A percentile compares a stretch with the other conserved stretches of the same genome.
phyloP scores from a whole-genome alignment of 148 eudicot species.

The Cornus suecica region DNA sequence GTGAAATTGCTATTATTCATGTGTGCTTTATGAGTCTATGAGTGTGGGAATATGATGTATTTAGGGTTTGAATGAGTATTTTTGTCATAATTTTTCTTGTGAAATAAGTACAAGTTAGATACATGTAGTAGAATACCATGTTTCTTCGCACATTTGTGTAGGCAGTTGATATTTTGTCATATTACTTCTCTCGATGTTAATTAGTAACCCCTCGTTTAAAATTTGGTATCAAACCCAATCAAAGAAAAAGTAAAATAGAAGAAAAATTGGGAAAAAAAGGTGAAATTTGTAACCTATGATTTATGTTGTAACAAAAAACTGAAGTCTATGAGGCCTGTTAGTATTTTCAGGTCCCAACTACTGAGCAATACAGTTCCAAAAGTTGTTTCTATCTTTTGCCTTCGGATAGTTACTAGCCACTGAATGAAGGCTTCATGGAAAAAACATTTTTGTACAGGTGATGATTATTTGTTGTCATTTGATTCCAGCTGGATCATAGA shows the following conservation, averaged over 20 bases:
- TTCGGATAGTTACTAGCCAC: too few species aligned
- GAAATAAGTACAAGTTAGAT: not conserved
- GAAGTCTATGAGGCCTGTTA: not conserved
- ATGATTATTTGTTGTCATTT: too few species aligned
- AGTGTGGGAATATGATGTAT: not conserved
- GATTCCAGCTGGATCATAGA: not conserved
- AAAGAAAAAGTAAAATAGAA: too few species aligned
- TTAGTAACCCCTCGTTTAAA: too few species aligned
- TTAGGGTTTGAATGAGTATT: not conserved
- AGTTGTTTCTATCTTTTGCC: not conserved
- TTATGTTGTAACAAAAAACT: not conserved
- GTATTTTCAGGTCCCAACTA: not conserved
- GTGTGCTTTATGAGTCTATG: not conserved
- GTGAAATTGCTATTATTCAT: not conserved
- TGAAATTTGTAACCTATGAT: not conserved
- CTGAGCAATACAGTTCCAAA: not conserved
- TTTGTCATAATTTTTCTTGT: not conserved
- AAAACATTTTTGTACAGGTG: not conserved
- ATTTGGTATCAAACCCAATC: too few species aligned
- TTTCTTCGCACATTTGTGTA: not conserved
- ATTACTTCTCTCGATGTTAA: too few species aligned
- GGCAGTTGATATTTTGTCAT: not conserved
- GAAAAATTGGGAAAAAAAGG: not conserved
- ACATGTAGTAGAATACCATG: not conserved
- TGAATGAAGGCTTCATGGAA: not conserved